These are phyloP conservation scores for Sarcomyxa edulis DNA, from an alignment of 768 basidiomycete species.

Conservation along the genomic window DNA sequence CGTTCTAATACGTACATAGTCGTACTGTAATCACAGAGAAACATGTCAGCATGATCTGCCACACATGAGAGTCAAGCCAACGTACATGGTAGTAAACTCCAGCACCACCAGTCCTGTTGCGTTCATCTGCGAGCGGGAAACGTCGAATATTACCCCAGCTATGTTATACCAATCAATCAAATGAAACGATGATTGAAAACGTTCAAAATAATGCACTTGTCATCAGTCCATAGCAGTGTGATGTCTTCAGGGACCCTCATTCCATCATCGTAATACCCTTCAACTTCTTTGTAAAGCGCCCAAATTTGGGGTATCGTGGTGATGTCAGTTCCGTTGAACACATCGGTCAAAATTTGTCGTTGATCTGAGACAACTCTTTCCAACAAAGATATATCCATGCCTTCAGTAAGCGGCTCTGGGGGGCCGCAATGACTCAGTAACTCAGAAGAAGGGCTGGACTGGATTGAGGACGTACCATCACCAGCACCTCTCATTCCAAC, in stretches of 20 bases:
- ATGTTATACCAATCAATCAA: neutral
- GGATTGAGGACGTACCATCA: constrained; percentile 41
- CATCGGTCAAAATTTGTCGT: constrained; percentile 49
- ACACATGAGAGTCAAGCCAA: constrained; percentile 4
- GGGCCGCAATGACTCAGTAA: neutral
- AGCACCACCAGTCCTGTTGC: constrained; percentile 60
- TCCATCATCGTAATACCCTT: constrained; percentile 61
- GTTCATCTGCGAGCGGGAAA: constrained; percentile 45
- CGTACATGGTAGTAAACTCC: constrained; percentile 67
- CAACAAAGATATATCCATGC: constrained; percentile 44
- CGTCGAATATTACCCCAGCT: constrained; percentile 72
- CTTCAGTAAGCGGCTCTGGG: constrained; percentile 47
- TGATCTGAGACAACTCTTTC: constrained; percentile 57
- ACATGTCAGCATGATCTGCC: constrained; percentile 4
- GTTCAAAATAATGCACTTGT: constrained; percentile 49
- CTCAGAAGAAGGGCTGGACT: neutral
- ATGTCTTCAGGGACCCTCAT: constrained; percentile 60
- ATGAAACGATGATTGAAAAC: too few relatives aligned
- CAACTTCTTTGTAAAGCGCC: constrained; percentile 59
- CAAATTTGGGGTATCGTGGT: constrained; percentile 60
- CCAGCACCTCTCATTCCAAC: constrained; percentile 67
- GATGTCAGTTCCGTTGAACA: constrained; percentile 41
- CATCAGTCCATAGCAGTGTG: constrained; percentile 67
- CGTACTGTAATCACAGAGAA: constrained; percentile 35
- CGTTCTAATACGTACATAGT: constrained; percentile 30